These are phyloP conservation scores for Wallacemonas collosoma DNA, from an alignment of 208 protist species.

Conservation along the genomic window DNA sequence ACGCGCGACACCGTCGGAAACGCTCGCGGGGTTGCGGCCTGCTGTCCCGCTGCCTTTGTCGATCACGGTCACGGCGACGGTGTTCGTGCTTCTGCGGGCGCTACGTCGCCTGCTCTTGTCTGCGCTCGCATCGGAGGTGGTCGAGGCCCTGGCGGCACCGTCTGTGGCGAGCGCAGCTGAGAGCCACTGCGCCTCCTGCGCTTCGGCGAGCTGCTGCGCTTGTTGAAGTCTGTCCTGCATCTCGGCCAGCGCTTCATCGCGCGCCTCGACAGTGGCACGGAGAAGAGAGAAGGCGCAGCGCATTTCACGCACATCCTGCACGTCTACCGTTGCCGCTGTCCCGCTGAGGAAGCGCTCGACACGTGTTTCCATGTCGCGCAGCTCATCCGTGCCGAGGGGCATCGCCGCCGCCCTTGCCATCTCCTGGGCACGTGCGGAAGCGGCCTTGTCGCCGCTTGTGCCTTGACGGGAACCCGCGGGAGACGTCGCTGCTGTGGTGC, in stretches of 20 bases:
- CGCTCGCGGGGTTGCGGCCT: not conserved
- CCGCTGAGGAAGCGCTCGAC: slow-evolving; percentile 78
- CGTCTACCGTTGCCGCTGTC: slow-evolving; percentile 52
- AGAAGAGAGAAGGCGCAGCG: slow-evolving; percentile 81
- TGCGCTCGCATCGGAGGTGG: too few relatives aligned
- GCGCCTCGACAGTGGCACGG: slow-evolving; percentile 41
- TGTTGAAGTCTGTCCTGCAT: slow-evolving; percentile 28
- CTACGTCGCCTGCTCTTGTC: too few relatives aligned
- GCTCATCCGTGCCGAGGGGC: slow-evolving; percentile 55
- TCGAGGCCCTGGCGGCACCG: too few relatives aligned
- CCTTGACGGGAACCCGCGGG: not conserved
- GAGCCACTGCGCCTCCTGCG: not conserved
- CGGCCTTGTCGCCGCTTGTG: not conserved
- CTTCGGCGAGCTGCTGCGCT: not conserved
- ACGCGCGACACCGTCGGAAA: not conserved
- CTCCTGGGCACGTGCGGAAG: not conserved
- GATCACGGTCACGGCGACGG: not conserved
- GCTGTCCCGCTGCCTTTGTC: too few relatives aligned
- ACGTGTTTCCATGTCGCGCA: slow-evolving; percentile 45
- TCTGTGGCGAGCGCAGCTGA: too few relatives aligned
- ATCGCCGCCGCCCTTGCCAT: not conserved
- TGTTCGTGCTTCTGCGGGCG: too few relatives aligned
- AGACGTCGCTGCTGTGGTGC: not conserved
- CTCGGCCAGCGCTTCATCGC: slow-evolving; percentile 33
- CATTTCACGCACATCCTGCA: slow-evolving; percentile 83